phyloP scores from a whole-genome alignment of 2,329 filamentous ascomycete species.

The Penicillium sp. region DNA sequence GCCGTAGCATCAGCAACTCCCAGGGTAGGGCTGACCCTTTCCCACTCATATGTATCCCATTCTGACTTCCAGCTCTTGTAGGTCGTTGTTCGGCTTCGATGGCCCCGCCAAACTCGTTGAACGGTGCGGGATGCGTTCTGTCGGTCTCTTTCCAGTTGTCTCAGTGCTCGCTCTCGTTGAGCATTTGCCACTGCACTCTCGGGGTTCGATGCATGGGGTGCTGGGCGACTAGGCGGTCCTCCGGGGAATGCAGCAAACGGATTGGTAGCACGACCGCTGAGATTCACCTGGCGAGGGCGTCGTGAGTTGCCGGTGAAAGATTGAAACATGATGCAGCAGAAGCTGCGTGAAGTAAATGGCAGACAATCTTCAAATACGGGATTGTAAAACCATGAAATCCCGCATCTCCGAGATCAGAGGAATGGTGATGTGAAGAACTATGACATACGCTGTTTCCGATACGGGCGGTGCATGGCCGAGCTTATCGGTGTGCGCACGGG shows the following conservation, averaged over 20 bases:
- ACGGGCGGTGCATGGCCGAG: constrained; percentile 15
- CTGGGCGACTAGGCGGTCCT: constrained; percentile 53
- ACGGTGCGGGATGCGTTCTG: constrained; percentile 72
- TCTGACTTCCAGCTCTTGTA: constrained; percentile 58
- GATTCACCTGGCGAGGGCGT: constrained; percentile 86
- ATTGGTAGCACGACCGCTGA: constrained; percentile 80
- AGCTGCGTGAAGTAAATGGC: constrained; percentile 4
- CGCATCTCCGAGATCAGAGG: constrained; percentile 17
- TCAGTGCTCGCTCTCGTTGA: constrained; percentile 77
- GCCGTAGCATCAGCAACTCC: constrained; percentile 1
- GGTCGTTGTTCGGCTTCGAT: constrained; percentile 62
- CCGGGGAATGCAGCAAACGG: constrained; percentile 66
- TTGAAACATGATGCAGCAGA: constrained; percentile 68
- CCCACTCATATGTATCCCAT: constrained; percentile 63
- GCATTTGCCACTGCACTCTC: constrained; percentile 81
- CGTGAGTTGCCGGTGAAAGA: constrained; percentile 88
- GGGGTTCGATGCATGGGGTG: constrained; percentile 60
- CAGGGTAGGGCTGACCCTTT: constrained; percentile 32
- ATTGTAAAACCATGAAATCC: constrained; percentile 17
- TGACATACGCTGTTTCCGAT: constrained; percentile 28
- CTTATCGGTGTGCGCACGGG: constrained; percentile 25
- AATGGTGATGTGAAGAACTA: constrained; percentile 22
- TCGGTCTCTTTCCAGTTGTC: constrained; percentile 78
- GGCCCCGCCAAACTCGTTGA: constrained; percentile 81
- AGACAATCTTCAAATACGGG: constrained; percentile 13